phyloP scores from a whole-genome alignment of 1,139 yeast genomes.

The Saccharomyces pastorianus region DNA sequence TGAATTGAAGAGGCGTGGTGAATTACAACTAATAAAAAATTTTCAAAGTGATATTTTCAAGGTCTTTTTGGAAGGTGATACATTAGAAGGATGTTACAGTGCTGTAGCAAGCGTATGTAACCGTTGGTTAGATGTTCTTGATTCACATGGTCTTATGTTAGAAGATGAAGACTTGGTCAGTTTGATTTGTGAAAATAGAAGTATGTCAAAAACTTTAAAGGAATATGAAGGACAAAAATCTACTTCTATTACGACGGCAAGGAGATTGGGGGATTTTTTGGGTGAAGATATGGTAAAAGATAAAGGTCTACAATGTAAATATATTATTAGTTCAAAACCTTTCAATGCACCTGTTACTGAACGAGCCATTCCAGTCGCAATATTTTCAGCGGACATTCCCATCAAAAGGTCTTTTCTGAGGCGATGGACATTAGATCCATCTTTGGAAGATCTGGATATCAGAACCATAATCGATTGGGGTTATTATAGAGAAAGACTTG shows the following conservation, averaged over 20 bases:
- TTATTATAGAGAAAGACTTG: constrained; percentile 83
- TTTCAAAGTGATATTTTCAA: constrained; percentile 94
- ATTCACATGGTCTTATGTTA: constrained; percentile 74
- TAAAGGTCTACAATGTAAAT: constrained; percentile 92
- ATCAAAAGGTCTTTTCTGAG: constrained; percentile 59
- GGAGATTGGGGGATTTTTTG: constrained; percentile 83
- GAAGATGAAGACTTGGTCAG: constrained; percentile 93
- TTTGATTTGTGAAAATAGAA: constrained; percentile 90
- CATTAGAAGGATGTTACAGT: constrained; percentile 70
- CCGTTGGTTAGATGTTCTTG: constrained; percentile 91
- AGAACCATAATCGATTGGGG: constrained; percentile 88
- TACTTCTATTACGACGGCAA: constrained; percentile 92
- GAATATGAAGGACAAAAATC: constrained; percentile 91
- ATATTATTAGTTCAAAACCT: constrained; percentile 83
- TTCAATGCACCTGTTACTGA: constrained; percentile 86
- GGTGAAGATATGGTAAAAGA: constrained; percentile 98
- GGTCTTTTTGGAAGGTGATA: constrained; percentile 75
- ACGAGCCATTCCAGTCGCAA: constrained; percentile 93
- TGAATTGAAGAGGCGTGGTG: constrained; percentile 95
- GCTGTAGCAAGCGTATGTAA: constrained; percentile 92
- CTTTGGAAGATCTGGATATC: constrained; percentile 78
- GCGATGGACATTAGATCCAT: constrained; percentile 80
- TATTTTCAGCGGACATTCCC: constrained; percentile 71
- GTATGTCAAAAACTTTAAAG: constrained; percentile 85
- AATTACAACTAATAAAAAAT: constrained; percentile 82